Evolutionary conservation across 352 stramenopile genomes (phyloP).

Genomic region (Phytophthora pini): DNA sequence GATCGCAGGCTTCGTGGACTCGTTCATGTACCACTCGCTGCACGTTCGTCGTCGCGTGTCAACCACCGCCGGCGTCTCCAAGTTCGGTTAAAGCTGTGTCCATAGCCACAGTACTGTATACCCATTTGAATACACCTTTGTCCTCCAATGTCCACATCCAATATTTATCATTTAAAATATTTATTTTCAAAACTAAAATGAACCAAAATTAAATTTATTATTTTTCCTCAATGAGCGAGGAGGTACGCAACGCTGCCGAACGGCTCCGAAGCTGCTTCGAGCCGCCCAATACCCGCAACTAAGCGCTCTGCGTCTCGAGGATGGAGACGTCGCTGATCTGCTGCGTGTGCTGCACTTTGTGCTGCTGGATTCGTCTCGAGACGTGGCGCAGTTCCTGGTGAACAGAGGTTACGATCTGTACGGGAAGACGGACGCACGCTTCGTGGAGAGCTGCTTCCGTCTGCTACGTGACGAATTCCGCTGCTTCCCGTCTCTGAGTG

Average conservation of each 20-base stretch:
- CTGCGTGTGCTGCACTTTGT: conserved; percentile 74
- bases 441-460: conserved; percentile 77
- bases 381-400: conserved; percentile 61
- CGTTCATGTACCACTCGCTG: conserved; percentile 88
- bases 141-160: no score
- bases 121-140: neutral
- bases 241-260: conserved; percentile 64
- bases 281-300: conserved; percentile 57
- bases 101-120: no score
- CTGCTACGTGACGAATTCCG: conserved; percentile 77
- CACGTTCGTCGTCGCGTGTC: conserved; percentile 52
- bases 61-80: conserved; percentile 33
- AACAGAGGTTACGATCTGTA: conserved; percentile 75
- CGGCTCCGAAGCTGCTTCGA: conserved; percentile 68
- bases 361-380: conserved; percentile 79
- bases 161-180: conserved; percentile 2
- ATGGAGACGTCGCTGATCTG: conserved; percentile 51
- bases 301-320: conserved; percentile 42
- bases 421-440: conserved; percentile 79
- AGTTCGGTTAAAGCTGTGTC: conserved; percentile 37
- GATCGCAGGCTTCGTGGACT: conserved; percentile 90
- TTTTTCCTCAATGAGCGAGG: conserved; percentile 1
- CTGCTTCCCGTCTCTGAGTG: conserved; percentile 70
- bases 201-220: no score
- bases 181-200: neutral